A percentile compares a stretch with the other conserved stretches of the same genome.
phyloP scores from a whole-genome alignment of 768 basidiomycete species.

The Royoungia palumana region DNA sequence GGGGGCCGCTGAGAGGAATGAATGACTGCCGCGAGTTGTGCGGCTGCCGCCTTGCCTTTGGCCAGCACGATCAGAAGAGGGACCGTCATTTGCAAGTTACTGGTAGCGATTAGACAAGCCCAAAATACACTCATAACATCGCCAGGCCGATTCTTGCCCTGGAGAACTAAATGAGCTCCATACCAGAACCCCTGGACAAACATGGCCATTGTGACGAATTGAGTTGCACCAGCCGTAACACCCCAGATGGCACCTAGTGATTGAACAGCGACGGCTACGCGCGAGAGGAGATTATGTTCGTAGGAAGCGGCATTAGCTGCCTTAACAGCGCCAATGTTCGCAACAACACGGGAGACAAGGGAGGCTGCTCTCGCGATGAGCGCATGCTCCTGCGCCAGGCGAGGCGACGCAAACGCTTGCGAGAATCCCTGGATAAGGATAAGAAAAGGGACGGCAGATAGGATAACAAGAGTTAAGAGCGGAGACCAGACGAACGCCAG shows the following conservation, averaged over 20 bases:
- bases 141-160: constrained; percentile 64
- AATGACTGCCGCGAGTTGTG: constrained; percentile 24
- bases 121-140: constrained; percentile 97
- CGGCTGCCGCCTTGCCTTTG: constrained; percentile 55
- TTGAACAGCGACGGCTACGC: constrained; percentile 46
- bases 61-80: constrained; percentile 70
- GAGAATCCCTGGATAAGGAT: constrained; percentile 73
- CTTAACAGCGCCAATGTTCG: constrained; percentile 86
- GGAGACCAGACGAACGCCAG: constrained; percentile 82
- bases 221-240: constrained; percentile 57
- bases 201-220: constrained; percentile 86
- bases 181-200: constrained; percentile 99
- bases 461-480: constrained; percentile 86
- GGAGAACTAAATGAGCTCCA: constrained; percentile 83
- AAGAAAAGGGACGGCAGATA: constrained; percentile 83
- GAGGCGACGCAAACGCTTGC: constrained; percentile 64
- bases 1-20: constrained; percentile 35
- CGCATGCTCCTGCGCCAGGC: constrained; percentile 62
- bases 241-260: constrained; percentile 75
- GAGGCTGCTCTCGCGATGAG: constrained; percentile 72
- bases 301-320: constrained; percentile 75
- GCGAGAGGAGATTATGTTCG: constrained; percentile 49
- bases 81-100: constrained; percentile 83
- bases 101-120: constrained; percentile 90
- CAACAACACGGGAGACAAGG: constrained; percentile 70